A percentile compares a stretch with the other conserved stretches of the same genome.
Conservation (phyloP, 768 basidiomycete species). For the Amanita pseudoporphyria region DNA sequence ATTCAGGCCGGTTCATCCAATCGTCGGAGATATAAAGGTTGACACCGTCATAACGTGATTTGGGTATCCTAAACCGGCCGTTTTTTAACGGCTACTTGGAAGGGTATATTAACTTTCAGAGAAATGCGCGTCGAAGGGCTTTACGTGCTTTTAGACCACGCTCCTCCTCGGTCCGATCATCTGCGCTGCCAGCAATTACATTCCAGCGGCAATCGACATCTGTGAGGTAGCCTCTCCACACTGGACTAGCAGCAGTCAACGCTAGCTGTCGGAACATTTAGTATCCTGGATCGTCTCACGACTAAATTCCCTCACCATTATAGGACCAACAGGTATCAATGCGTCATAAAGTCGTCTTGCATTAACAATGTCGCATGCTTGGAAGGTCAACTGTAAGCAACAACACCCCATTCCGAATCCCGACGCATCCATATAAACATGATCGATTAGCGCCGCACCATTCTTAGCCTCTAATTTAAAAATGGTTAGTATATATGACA, state of each 20-base stretch:
- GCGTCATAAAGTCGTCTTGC: constrained; percentile 93
- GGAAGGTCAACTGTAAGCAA: constrained; percentile 95
- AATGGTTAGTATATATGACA: constrained; percentile 1
- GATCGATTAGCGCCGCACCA: constrained; percentile 87
- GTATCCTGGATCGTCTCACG: constrained; percentile 3
- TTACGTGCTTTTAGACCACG: constrained; percentile 67
- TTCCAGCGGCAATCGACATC: no score
- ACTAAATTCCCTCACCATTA: constrained; percentile 61
- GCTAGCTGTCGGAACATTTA: constrained; percentile 52
- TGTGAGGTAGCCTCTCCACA: no score
- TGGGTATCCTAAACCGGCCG: no score
- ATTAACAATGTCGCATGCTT: constrained; percentile 89
- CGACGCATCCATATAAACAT: constrained; percentile 99
- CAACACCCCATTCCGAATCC: constrained; percentile 99
- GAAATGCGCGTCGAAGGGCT: background rate
- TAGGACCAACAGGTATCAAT: constrained; percentile 90
- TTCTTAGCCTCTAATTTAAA: constrained; percentile 66
- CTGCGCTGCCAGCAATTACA: no score
- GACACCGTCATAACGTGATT: no score
- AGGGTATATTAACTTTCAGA: constrained; percentile 4
- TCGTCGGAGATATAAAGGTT: no score
- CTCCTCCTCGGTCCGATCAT: constrained; percentile 94
- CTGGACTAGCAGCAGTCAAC: no score
- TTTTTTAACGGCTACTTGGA: constrained; percentile 62
- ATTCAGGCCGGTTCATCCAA: no score